These are phyloP conservation scores for Malus hybrid DNA, from an alignment of 331 rosid genomes.

Conservation along the genomic window DNA sequence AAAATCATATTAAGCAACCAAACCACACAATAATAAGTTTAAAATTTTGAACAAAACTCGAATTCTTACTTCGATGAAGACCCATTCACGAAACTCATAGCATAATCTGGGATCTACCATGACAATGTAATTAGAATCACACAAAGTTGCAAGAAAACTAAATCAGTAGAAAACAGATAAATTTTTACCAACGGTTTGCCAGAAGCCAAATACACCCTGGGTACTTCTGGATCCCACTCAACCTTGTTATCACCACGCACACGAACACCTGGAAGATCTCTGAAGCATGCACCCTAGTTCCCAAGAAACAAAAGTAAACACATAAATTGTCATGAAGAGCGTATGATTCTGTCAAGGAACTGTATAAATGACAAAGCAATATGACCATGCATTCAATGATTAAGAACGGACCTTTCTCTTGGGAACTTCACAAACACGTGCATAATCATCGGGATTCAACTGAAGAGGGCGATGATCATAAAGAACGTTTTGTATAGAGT, in stretches of 20 bases:
- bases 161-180: neutral
- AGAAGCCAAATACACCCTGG: constrained; percentile 38
- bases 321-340: neutral
- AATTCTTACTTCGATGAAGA: constrained; percentile 28
- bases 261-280: constrained; percentile 69
- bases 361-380: neutral
- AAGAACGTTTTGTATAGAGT: neutral
- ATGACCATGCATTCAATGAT: neutral
- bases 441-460: constrained; percentile 44
- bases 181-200: constrained; percentile 36
- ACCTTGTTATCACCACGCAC: constrained; percentile 48
- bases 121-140: neutral
- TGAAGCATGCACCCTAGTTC: constrained; percentile 55
- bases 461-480: constrained; percentile 30
- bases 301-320: neutral
- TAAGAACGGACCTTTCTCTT: constrained; percentile 38
- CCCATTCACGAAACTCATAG: constrained; percentile 32
- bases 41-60: too few relatives aligned
- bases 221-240: constrained; percentile 53
- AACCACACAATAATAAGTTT: neutral
- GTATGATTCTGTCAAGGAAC: neutral
- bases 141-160: neutral
- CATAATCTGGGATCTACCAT: constrained; percentile 53
- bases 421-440: constrained; percentile 57
- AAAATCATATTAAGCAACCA: neutral